Evolutionary conservation across 192 early-diverging fungal genomes (phyloP).

Genomic region (Coemansia sp.): DNA sequence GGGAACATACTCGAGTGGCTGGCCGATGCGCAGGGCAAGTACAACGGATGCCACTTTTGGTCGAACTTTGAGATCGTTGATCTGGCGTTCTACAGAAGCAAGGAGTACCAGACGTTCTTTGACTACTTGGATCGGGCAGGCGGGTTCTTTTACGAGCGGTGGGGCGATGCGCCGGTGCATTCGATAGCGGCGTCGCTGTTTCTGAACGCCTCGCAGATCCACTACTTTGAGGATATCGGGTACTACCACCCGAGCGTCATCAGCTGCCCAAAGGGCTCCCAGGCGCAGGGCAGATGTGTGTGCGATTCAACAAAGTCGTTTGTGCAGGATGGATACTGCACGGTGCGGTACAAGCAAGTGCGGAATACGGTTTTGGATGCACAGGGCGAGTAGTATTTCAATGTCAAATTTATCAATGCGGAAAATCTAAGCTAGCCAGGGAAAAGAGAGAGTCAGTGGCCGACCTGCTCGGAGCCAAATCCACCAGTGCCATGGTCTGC

Average conservation of each 20-base stretch:
- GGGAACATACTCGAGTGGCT: constrained; percentile 22
- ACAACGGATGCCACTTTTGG: constrained; percentile 74
- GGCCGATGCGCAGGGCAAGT: constrained; percentile 17
- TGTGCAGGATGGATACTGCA: constrained; percentile 10
- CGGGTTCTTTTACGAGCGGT: constrained; percentile 84
- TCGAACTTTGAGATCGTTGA: constrained; percentile 84
- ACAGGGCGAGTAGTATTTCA: background rate
- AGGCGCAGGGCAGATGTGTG: background rate
- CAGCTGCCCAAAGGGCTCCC: background rate
- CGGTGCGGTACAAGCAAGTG: constrained; percentile 8
- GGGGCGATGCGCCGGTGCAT: constrained; percentile 63
- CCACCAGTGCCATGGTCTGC: constrained; percentile 20
- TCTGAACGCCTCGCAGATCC: constrained; percentile 54
- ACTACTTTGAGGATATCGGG: constrained; percentile 70
- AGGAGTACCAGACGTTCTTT: constrained; percentile 62
- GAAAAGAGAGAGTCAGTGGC: too few species aligned
- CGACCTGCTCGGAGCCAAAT: constrained; percentile 46
- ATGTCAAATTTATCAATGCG: too few species aligned
- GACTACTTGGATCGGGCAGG: constrained; percentile 69
- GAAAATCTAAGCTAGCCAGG: too few species aligned
- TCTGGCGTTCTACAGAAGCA: constrained; percentile 61
- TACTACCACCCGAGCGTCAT: constrained; percentile 50
- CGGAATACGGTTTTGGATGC: background rate
- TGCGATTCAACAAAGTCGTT: constrained; percentile 12
- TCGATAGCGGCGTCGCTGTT: constrained; percentile 60